Conservation (phyloP, 306 rosid species). For the Pterocarpus santalinus region DNA sequence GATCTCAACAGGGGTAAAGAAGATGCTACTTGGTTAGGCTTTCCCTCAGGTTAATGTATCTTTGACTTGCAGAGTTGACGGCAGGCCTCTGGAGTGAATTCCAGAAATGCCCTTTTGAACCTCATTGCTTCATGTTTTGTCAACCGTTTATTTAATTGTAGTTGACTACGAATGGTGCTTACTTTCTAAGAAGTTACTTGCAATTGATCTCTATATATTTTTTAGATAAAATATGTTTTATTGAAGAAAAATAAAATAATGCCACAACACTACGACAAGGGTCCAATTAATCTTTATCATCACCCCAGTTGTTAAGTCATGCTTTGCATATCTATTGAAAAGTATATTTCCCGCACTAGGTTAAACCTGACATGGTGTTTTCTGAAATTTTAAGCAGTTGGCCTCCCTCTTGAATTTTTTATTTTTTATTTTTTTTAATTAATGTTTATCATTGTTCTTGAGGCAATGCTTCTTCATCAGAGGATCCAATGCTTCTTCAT, state of each 20-base stretch:
- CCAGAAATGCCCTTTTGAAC: constrained; percentile 1
- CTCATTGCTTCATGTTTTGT: background rate
- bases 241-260: background rate
- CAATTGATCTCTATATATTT: background rate
- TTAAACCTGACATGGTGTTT: constrained; percentile 2
- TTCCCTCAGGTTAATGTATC: background rate
- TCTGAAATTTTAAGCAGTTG: constrained; percentile 30
- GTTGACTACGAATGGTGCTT: background rate
- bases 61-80: constrained; percentile 1
- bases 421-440: background rate
- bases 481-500: constrained; percentile 76
- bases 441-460: constrained; percentile 33
- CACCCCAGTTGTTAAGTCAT: background rate
- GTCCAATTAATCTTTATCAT: background rate
- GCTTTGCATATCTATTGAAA: constrained; percentile 1
- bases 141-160: background rate
- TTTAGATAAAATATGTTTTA: background rate
- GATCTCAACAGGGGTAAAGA: background rate
- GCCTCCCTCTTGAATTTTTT: background rate
- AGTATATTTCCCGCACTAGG: constrained; percentile 2
- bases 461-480: constrained; percentile 68
- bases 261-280: background rate
- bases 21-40: background rate
- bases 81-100: background rate
- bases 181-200: background rate